phyloP scores from a whole-genome alignment of 202 grass and related monocot genomes.

The Schoenoplectus triqueter region DNA sequence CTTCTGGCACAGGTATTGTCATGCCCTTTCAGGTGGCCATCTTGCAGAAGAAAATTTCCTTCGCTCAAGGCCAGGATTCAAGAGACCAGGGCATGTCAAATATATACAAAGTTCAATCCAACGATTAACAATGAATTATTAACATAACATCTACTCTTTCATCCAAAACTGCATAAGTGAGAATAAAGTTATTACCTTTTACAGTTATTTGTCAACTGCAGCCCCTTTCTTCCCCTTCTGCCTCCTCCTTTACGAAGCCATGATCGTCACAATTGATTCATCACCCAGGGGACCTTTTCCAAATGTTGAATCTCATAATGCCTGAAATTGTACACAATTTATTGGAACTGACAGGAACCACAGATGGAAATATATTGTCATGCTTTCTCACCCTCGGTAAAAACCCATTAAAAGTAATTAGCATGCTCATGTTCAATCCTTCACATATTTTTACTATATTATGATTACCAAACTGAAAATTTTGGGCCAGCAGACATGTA shows the following conservation, averaged over 20 bases:
- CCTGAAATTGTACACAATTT: constrained; percentile 50
- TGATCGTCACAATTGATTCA: constrained; percentile 84
- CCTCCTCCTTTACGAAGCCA: constrained; percentile 44
- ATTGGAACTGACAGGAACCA: constrained; percentile 28
- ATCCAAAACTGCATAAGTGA: constrained; percentile 1
- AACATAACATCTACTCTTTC: background rate
- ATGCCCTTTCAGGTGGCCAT: background rate
- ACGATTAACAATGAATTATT: background rate
- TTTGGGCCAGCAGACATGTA: too few species aligned
- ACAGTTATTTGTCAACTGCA: constrained; percentile 75
- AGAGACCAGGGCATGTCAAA: background rate
- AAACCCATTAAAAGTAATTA: background rate
- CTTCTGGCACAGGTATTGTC: too few species aligned
- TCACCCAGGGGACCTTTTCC: constrained; percentile 53
- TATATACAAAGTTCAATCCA: background rate
- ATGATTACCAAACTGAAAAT: background rate
- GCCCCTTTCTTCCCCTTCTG: constrained; percentile 53
- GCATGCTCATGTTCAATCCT: background rate
- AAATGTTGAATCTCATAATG: constrained; percentile 73
- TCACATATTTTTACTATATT: background rate
- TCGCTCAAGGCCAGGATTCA: background rate
- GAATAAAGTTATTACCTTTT: constrained; percentile 59
- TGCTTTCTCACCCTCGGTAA: background rate
- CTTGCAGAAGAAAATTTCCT: background rate
- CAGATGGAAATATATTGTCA: background rate